Evolutionary conservation across 306 rosid genomes (phyloP), one percentile per base, ranked within the genome.

Genomic region (Quercus rubra): DNA sequence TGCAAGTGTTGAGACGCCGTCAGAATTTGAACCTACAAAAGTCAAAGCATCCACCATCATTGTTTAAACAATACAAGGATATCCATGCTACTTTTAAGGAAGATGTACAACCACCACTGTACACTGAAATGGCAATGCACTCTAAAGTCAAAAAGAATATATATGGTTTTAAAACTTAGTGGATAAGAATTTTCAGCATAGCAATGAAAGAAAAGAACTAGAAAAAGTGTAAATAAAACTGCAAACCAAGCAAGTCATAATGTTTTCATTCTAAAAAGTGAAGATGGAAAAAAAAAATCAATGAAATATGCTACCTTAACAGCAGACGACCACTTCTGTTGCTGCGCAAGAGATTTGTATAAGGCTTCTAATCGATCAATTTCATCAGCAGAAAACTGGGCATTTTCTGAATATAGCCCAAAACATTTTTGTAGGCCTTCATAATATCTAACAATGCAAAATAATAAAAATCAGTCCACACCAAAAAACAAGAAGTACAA

Each of bases 371-470:
- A 86, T 83, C 28, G 86, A 27, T 88, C 94, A 55, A 91, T 90
- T 81, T 93, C 94, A 75, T 90, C 92, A 70, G 85, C 75, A 70
- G 94, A 85, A 86, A 85, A 91, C 75, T 82, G 90, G 43, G 84
- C 92, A 76, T 87, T 85, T 84, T 91, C 89, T 69, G 88, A 86
- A 83, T 83, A 82, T 74, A 95, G 88, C 78, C 98, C 96, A 75
- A 89, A 88, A 80, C 99, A 95, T 81, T 86, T 90, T 79, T 95
- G 99, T 75, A 95, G 92, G 84, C 99, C 99, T 85, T 93, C 93
- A 81, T 91, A 95, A 77, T 95, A 93, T 73, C 99, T 95, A 88
- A 83, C 76, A 46, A 28, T 57, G 27, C 55, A 52, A 74, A 86
- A 81, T 54, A 70, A 59, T 11, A 79, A 82, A 67, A 38, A 70